Percentiles rank a stretch among this genome's conserved stretches.
These are phyloP conservation scores for Ascochyta koolunga DNA, from an alignment of 2,329 filamentous ascomycete species.

Conservation along the genomic window DNA sequence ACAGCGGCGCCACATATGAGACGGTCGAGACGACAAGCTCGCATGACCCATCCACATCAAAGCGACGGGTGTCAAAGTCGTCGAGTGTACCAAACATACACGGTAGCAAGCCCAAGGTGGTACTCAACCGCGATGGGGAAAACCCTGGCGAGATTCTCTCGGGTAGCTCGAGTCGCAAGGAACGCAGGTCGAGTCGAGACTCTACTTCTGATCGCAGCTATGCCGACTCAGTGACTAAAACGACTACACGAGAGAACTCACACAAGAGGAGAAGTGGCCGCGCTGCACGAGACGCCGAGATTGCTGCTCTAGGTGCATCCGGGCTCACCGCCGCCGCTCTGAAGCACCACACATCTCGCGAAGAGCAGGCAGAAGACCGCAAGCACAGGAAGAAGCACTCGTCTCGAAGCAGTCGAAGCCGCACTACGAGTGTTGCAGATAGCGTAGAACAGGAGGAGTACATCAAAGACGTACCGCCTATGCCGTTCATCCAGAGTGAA, in stretches of 20 bases:
- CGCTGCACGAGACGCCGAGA: constrained; percentile 59
- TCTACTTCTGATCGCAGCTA: constrained; percentile 54
- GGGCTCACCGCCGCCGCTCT: constrained; percentile 68
- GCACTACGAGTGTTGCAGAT: constrained; percentile 59
- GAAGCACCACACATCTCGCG: constrained; percentile 68
- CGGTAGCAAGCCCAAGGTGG: constrained; percentile 62
- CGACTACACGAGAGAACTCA: constrained; percentile 53
- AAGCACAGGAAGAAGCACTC: constrained; percentile 54
- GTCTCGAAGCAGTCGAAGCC: constrained; percentile 59
- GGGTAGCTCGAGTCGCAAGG: constrained; percentile 59
- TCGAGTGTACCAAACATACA: constrained; percentile 66
- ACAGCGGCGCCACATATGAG: constrained; percentile 54
- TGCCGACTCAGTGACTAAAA: constrained; percentile 33
- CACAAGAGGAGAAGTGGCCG: constrained; percentile 62
- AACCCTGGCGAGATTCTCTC: constrained; percentile 65
- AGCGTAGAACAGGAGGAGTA: constrained; percentile 58
- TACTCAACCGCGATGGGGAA: constrained; percentile 63
- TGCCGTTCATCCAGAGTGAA: constrained; percentile 83
- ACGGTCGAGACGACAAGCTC: constrained; percentile 64
- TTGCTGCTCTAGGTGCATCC: constrained; percentile 59
- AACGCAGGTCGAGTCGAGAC: constrained; percentile 61
- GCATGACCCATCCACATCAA: constrained; percentile 53
- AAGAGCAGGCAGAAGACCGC: constrained; percentile 52
- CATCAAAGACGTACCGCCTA: constrained; percentile 69
- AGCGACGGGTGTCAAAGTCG: constrained; percentile 64